These are phyloP conservation scores for Trichothecium sympodiale DNA, from an alignment of 2,329 filamentous ascomycete species.

Conservation along the genomic window DNA sequence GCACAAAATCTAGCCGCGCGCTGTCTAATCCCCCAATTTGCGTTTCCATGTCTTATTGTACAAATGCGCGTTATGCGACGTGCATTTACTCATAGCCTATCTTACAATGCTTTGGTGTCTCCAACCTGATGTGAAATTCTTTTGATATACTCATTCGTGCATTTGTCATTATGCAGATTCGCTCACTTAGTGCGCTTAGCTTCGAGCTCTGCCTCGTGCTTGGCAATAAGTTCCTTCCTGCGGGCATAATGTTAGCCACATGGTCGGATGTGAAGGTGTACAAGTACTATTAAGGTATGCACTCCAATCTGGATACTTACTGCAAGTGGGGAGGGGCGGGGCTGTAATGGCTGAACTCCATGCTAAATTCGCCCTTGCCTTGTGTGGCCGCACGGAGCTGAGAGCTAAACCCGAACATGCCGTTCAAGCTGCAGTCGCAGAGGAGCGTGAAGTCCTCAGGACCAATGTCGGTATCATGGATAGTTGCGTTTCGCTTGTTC, in stretches of 20 bases:
- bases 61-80: no score
- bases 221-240: slow-evolving; percentile 48
- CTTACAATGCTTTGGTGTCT: no score
- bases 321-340: slow-evolving; percentile 81
- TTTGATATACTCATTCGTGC: no score
- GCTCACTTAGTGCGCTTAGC: slow-evolving; percentile 42
- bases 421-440: slow-evolving; percentile 86
- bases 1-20: no score
- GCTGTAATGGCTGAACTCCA: slow-evolving; percentile 97
- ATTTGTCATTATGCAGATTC: neutral
- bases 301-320: slow-evolving; percentile 46
- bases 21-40: no score
- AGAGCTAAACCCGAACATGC: slow-evolving; percentile 95
- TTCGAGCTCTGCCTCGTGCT: slow-evolving; percentile 48
- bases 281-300: no score
- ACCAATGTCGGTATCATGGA: slow-evolving; percentile 90
- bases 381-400: slow-evolving; percentile 88
- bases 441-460: slow-evolving; percentile 87
- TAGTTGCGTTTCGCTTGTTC: slow-evolving; percentile 93
- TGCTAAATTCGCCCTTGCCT: slow-evolving; percentile 95
- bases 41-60: no score
- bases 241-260: no score
- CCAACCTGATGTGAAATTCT: no score
- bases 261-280: no score
- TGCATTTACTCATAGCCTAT: no score